Percentiles rank a stretch among this genome's conserved stretches.
These are phyloP conservation scores for Torrubiella hemipterigena DNA, from an alignment of 2,329 filamentous ascomycete species.

Conservation along the genomic window DNA sequence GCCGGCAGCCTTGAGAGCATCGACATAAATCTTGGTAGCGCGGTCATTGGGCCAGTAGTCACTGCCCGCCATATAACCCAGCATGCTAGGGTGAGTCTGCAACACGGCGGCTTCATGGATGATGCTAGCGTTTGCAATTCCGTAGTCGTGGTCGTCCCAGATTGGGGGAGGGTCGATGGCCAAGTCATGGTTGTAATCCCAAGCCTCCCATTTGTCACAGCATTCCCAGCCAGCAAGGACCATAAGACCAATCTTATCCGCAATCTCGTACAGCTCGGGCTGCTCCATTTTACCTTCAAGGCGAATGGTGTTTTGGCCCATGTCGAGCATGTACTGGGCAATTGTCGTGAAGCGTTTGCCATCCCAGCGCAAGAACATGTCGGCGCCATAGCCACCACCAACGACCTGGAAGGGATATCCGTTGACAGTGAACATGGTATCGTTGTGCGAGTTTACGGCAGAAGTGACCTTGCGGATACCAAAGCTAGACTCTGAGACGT, in stretches of 20 bases:
- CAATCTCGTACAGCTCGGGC: conserved; percentile 44
- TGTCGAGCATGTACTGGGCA: conserved; percentile 41
- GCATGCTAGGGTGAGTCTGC: conserved; percentile 45
- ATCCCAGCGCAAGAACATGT: conserved; percentile 51
- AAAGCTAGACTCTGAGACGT: conserved; percentile 14
- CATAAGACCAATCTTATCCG: conserved; percentile 49
- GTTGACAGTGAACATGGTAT: conserved; percentile 45
- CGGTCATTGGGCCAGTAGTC: conserved; percentile 51
- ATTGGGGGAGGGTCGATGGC: conserved; percentile 18
- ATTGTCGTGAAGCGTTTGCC: conserved; percentile 31
- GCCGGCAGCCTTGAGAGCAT: conserved; percentile 34
- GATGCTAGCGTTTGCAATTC: conserved; percentile 41
- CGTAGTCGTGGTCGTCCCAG: conserved; percentile 44
- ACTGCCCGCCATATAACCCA: conserved; percentile 47
- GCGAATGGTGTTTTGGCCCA: conserved; percentile 51
- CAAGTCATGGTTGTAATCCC: conserved; percentile 45
- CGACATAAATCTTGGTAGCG: conserved; percentile 40
- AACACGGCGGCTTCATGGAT: conserved; percentile 47
- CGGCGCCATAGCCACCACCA: conserved; percentile 47
- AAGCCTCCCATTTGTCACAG: conserved; percentile 57
- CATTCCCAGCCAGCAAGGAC: conserved; percentile 53
- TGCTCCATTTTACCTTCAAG: conserved; percentile 56
- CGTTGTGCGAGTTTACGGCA: conserved; percentile 36
- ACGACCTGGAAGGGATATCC: conserved; percentile 45
- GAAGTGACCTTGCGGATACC: conserved; percentile 30